Percentiles rank a stretch among this genome's conserved stretches.
phyloP scores from a whole-genome alignment of 2,329 filamentous ascomycete genomes.

The Aspergillus fumigatus region DNA sequence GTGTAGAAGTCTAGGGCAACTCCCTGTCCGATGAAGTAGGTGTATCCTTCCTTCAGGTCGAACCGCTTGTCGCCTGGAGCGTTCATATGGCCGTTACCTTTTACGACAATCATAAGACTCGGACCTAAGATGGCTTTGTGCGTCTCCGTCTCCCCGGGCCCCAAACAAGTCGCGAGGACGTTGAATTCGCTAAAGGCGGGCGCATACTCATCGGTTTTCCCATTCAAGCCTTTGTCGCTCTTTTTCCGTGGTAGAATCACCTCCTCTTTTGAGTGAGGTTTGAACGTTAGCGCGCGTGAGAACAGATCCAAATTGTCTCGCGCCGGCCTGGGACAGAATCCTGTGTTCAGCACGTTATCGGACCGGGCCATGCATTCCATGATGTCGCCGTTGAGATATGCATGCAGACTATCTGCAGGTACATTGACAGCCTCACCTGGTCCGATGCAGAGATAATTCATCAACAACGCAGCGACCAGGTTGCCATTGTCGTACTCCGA shows the following conservation, averaged over 20 bases:
- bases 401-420: slow-evolving; percentile 69
- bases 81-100: slow-evolving; percentile 54
- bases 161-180: slow-evolving; percentile 59
- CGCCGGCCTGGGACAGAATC: slow-evolving; percentile 66
- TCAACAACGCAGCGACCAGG: slow-evolving; percentile 65
- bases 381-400: slow-evolving; percentile 68
- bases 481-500: slow-evolving; percentile 59
- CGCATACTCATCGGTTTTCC: slow-evolving; percentile 59
- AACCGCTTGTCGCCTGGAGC: slow-evolving; percentile 49
- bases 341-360: slow-evolving; percentile 70
- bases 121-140: slow-evolving; percentile 56
- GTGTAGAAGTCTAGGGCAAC: slow-evolving; percentile 46
- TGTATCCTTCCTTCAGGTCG: slow-evolving; percentile 56
- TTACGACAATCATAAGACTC: slow-evolving; percentile 59
- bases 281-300: slow-evolving; percentile 58
- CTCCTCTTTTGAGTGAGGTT: slow-evolving; percentile 55
- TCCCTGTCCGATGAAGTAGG: slow-evolving; percentile 63
- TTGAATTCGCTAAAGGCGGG: slow-evolving; percentile 70
- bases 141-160: slow-evolving; percentile 54
- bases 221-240: slow-evolving; percentile 51
- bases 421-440: slow-evolving; percentile 66
- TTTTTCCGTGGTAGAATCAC: slow-evolving; percentile 49
- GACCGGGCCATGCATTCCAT: slow-evolving; percentile 74
- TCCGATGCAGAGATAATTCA: slow-evolving; percentile 67
- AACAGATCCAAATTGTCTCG: slow-evolving; percentile 63